Conservation (phyloP, 2,329 filamentous ascomycete species). For the Lachnellula occidentalis region DNA sequence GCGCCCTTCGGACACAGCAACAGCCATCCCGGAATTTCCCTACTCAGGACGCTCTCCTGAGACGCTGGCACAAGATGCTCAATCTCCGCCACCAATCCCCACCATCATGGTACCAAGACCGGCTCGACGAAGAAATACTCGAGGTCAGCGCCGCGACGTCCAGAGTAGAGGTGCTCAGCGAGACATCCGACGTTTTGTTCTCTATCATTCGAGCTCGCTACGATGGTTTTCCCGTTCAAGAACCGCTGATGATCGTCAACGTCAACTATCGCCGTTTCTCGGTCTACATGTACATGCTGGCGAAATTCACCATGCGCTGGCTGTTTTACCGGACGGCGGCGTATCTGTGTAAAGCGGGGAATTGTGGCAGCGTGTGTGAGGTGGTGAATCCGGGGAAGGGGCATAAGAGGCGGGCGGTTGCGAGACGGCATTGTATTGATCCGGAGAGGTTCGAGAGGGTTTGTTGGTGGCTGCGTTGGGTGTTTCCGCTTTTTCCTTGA, state of each 20-base stretch:
- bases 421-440: conserved; percentile 32
- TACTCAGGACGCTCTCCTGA: conserved; percentile 1
- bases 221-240: conserved; percentile 30
- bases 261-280: conserved; percentile 3
- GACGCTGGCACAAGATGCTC: conserved; percentile 24
- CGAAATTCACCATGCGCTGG: conserved; percentile 34
- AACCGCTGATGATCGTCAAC: conserved; percentile 13
- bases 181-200: conserved; percentile 35
- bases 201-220: conserved; percentile 32
- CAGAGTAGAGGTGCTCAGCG: conserved; percentile 30
- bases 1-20: too few relatives aligned
- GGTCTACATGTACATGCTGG: conserved; percentile 34
- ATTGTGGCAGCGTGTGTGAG: conserved; percentile 27
- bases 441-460: conserved; percentile 26
- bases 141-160: conserved; percentile 30
- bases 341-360: conserved; percentile 23
- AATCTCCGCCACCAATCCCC: conserved; percentile 28
- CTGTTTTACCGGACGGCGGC: conserved; percentile 32
- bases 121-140: conserved; percentile 25
- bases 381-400: conserved; percentile 35
- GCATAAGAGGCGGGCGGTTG: conserved; percentile 30
- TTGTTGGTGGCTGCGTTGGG: conserved; percentile 24
- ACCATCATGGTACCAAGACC: conserved; percentile 30
- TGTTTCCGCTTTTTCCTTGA: conserved; percentile 34
- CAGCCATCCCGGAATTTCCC: too few relatives aligned